A percentile compares a stretch with the other conserved stretches of the same genome.
phyloP scores from a whole-genome alignment of 345 rosid genomes.

The Populus simonii region DNA sequence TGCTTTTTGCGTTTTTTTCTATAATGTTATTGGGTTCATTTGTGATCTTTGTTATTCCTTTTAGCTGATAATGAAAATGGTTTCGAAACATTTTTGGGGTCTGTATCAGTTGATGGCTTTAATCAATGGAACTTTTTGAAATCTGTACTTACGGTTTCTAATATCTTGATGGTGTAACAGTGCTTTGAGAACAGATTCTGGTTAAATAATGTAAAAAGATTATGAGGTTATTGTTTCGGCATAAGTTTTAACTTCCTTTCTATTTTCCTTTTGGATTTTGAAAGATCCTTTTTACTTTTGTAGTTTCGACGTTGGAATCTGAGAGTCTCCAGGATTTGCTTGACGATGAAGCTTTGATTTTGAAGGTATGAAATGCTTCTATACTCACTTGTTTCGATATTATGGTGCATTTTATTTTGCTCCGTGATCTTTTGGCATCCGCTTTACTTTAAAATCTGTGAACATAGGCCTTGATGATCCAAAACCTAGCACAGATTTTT shows the following conservation, averaged over 20 bases:
- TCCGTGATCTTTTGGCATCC: conserved; percentile 8
- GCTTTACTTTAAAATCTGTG: background rate
- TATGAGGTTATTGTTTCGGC: background rate
- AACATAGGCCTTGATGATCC: background rate
- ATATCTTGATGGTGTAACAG: background rate
- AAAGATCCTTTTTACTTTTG: conserved; percentile 16
- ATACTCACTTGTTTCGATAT: background rate
- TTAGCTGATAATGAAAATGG: background rate
- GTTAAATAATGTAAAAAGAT: background rate
- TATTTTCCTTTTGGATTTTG: background rate
- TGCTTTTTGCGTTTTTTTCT: background rate
- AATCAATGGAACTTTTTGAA: background rate
- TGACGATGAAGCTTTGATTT: conserved; percentile 52
- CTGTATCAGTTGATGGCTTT: background rate
- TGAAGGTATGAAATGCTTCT: conserved; percentile 48
- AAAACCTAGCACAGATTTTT: background rate
- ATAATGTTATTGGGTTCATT: background rate
- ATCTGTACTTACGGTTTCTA: background rate
- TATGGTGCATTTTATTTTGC: background rate
- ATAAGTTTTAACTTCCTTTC: background rate
- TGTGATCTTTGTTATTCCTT: background rate
- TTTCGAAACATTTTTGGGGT: background rate
- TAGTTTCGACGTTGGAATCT: conserved; percentile 58
- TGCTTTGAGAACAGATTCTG: background rate
- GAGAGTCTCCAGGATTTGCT: conserved; percentile 35